Evolutionary conservation across 805 yeast genomes (phyloP).

Genomic region (Barnettozyma populi): DNA sequence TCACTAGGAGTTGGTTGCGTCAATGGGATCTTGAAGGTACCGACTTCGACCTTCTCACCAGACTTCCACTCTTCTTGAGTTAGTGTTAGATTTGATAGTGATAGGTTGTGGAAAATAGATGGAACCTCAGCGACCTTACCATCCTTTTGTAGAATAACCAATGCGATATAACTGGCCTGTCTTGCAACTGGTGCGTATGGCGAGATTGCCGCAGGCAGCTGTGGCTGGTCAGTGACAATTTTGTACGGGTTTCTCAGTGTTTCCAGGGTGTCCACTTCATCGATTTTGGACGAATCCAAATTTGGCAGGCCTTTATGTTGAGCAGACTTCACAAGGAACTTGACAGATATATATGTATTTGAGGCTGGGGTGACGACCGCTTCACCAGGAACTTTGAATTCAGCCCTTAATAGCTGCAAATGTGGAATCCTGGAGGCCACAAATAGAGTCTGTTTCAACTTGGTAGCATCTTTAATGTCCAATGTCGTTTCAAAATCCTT

Average conservation of each 20-base stretch:
- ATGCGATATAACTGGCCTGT: slow-evolving; percentile 57
- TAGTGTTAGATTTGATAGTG: slow-evolving; percentile 49
- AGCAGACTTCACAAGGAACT: slow-evolving; percentile 72
- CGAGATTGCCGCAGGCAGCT: slow-evolving; percentile 57
- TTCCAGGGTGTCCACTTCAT: slow-evolving; percentile 61
- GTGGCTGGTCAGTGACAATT: slow-evolving; percentile 63
- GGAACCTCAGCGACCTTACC: slow-evolving; percentile 73
- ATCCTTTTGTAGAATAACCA: slow-evolving; percentile 70
- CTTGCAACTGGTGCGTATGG: slow-evolving; percentile 69
- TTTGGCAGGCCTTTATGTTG: slow-evolving; percentile 43
- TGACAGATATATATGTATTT: slow-evolving; percentile 66
- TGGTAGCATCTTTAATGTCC: slow-evolving; percentile 40
- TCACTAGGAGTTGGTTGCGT: slow-evolving; percentile 73
- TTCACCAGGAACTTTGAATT: slow-evolving; percentile 87
- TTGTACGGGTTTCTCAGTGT: slow-evolving; percentile 66
- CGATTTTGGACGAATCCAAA: slow-evolving; percentile 30
- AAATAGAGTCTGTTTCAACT: slow-evolving; percentile 43
- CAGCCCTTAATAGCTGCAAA: slow-evolving; percentile 61
- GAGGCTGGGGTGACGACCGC: slow-evolving; percentile 63
- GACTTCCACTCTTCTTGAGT: slow-evolving; percentile 42
- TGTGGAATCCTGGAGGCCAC: slow-evolving; percentile 65
- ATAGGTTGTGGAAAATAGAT: slow-evolving; percentile 43
- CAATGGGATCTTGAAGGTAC: slow-evolving; percentile 72
- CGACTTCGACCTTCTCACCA: slow-evolving; percentile 37
- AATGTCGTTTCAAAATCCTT: slow-evolving; percentile 50